Base-by-base conservation (phyloP, 2,329 filamentous ascomycete genomes). In the Aspergillus aculeatinus region DNA sequence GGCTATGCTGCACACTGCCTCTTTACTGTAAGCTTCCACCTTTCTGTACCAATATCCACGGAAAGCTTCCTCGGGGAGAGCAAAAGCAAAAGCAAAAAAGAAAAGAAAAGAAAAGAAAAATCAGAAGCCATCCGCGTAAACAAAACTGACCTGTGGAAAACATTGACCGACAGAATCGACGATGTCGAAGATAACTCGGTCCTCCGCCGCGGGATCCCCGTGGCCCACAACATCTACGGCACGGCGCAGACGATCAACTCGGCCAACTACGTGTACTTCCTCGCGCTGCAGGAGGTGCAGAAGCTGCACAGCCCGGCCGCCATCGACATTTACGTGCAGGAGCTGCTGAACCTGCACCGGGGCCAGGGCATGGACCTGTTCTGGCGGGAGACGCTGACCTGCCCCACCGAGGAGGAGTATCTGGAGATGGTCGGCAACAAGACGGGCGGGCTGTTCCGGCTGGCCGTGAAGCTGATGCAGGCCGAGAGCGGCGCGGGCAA, bases 231-330 rank as follows among this genome's bases (percentile, higher is more conserved):
- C 56, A 79, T 83, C 51, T 83, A 81, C 65, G 81, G 81, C 51
- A 75, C 72, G 5, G 76, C 80, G 12, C 81, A 82, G 62, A 81
- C 81, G 2, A 83, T 83, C 68, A 83, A 83, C 69, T 79, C 77
- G 11, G 80, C 80, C 44, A 83, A 81, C 63, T 81, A 80, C 58
- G 74, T 79, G 21, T 82, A 80, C 62, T 80, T 82, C 58, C 68
- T 78, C 5, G 77, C 79, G 10, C 65, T 78, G 33, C 74, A 78
- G 61, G 76, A 80, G 61, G 69, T 79, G 0, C 72, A 76, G 51
- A 72, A 77, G 49, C 69, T 81, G 6, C 71, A 74, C 7, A 77
- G 76, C 56, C 73, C 75, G 3, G 65, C 66, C 35, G 77, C 76
- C 4, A 79, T 78, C 59, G 71, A 78, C 27, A 78, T 80, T 48